Conservation (phyloP, 2,329 filamentous ascomycete genomes). For the Scedosporium boydii region DNA sequence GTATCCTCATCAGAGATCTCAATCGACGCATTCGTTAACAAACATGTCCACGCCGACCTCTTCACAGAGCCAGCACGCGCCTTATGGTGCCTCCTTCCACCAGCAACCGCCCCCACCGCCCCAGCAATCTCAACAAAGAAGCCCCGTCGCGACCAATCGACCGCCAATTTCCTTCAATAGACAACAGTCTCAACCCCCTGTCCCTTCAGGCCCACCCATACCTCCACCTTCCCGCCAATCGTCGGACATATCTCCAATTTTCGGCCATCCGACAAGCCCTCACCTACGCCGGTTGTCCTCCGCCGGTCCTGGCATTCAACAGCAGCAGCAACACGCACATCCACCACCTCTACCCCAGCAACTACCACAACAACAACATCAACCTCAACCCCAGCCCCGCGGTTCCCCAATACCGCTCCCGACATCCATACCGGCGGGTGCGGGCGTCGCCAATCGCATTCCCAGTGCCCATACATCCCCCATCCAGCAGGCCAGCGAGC, state of each 20-base stretch:
- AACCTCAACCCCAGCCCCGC: conserved; percentile 25
- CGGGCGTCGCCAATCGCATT: conserved; percentile 25
- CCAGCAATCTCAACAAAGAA: conserved; percentile 5
- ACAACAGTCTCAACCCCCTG: conserved; percentile 8
- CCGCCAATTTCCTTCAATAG: conserved; percentile 7
- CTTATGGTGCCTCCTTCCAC: conserved; percentile 25
- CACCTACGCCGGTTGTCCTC: conserved; percentile 42
- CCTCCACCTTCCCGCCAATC: conserved; percentile 5
- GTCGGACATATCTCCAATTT: conserved; percentile 3
- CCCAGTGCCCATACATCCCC: conserved; percentile 29
- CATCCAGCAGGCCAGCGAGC: conserved; percentile 34
- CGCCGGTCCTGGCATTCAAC: conserved; percentile 14
- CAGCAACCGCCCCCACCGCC: conserved; percentile 3
- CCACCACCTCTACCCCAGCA: conserved; percentile 24
- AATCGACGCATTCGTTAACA: conserved; percentile 41
- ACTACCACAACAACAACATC: conserved; percentile 16
- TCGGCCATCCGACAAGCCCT: conserved; percentile 41
- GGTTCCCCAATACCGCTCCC: conserved; percentile 14
- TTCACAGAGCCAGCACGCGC: conserved; percentile 46
- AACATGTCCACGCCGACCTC: conserved; percentile 49
- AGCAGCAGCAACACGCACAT: conserved; percentile 14
- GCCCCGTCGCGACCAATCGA: not conserved
- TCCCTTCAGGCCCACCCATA: not conserved
- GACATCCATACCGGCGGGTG: conserved; percentile 7
- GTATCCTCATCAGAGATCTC: conserved; percentile 32